Conservation (phyloP, 805 yeast species). For the Monosporozyma servazzii region DNA sequence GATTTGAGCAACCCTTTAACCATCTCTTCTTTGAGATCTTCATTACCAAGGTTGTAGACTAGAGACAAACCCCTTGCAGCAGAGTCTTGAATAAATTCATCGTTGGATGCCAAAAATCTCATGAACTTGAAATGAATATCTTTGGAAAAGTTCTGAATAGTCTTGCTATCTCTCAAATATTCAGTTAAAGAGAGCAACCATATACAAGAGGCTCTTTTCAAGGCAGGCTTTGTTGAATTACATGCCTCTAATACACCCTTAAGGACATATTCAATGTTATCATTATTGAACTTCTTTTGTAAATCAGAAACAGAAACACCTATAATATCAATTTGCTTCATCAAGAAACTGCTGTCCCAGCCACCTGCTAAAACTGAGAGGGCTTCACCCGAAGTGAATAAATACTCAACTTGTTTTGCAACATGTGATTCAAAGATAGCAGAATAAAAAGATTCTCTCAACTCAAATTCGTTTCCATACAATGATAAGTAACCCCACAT, state of each 20-base stretch:
- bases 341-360: conserved; percentile 55
- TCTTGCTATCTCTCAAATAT: conserved; percentile 46
- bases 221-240: conserved; percentile 57
- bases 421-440: conserved; percentile 47
- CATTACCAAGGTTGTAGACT: conserved; percentile 68
- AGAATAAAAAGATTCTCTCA: conserved; percentile 32
- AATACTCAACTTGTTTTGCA: conserved; percentile 64
- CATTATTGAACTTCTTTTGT: conserved; percentile 10
- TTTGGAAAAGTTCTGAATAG: conserved; percentile 37
- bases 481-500: conserved; percentile 50
- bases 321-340: conserved; percentile 46
- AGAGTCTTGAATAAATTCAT: conserved; percentile 83
- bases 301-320: conserved; percentile 17
- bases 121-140: conserved; percentile 67
- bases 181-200: conserved; percentile 80
- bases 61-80: conserved; percentile 84
- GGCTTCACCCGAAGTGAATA: conserved; percentile 81
- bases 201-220: conserved; percentile 69
- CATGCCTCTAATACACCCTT: conserved; percentile 43
- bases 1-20: conserved; percentile 66
- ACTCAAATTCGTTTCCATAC: conserved; percentile 24
- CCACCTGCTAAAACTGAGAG: conserved; percentile 63
- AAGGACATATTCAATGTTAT: conserved; percentile 31
- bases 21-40: conserved; percentile 57
- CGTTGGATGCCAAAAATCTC: conserved; percentile 69